Evolutionary conservation across 2,329 filamentous ascomycete species (phyloP), one percentile per base, ranked within the genome.

Genomic region (Calcarisporium arbuscula): DNA sequence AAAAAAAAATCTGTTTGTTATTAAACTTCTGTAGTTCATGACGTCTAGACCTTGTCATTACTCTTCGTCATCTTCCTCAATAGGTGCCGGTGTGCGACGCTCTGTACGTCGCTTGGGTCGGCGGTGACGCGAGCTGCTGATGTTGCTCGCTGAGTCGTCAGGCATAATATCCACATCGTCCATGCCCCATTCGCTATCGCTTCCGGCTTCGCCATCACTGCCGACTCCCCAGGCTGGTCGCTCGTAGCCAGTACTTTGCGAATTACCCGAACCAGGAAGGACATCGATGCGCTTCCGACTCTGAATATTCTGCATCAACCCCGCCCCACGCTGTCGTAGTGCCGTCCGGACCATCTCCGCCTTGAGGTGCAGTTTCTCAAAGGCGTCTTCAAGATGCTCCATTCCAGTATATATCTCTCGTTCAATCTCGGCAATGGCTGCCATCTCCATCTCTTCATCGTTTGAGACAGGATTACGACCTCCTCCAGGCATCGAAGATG

Each of bases 381-480:
- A 95, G 0, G 89, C 88, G 53, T 95, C 87, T 59, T 96, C 90
- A 17, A 96, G 73, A 0, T 80, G 80, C 61, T 96, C 90, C 90
- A 96, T 96, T 42, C 89, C 86, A 21, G 79, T 73, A 61, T 90
- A 95, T 38, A 96, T 94, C 52, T 95, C 87, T 6, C 88, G 79
- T 60, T 96, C 90, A 25, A 95, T 80, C 60, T 95, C 90, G 7
- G 87, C 87, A 6, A 95, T 72, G 2, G 85, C 84, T 1, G 85
- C 85, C 50, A 95, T 89, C 57, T 95, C 90, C 35, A 85, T 86
- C 52, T 96, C 90, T 58, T 96, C 90, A 54, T 95, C 90, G 39
- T 94, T 77, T 4, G 88, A 89, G 5, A 96, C 89, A 3, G 77
- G 68, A 27, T 74, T 70, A 11, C 72, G 64, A 37, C 56, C 65